Conservation (phyloP, 164 flowering plant species). For the Dillenia suffruticosa region DNA sequence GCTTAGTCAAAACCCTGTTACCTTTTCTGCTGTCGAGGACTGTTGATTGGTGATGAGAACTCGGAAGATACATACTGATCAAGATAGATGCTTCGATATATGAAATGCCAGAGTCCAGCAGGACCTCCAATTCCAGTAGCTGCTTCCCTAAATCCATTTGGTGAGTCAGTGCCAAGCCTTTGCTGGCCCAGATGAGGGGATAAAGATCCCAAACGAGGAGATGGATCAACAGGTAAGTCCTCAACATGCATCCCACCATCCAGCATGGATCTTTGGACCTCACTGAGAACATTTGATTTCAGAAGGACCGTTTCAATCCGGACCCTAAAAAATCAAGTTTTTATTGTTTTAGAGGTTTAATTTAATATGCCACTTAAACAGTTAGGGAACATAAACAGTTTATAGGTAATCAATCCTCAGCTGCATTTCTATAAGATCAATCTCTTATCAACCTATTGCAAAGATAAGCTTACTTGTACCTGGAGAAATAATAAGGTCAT, state of each 20-base stretch:
- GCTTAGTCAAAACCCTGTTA: slow-evolving; percentile 12
- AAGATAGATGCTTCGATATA: slow-evolving; percentile 85
- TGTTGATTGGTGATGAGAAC: slow-evolving; percentile 75
- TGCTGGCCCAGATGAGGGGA: slow-evolving; percentile 63
- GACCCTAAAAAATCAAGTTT: slow-evolving; percentile 42
- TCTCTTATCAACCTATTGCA: too few species aligned
- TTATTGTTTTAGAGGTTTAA: background rate
- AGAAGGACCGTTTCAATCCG: slow-evolving; percentile 79
- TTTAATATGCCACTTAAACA: too few species aligned
- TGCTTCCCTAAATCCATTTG: slow-evolving; percentile 33
- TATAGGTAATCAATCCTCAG: too few species aligned
- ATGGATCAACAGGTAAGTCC: slow-evolving; percentile 71
- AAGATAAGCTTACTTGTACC: too few species aligned
- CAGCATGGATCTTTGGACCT: slow-evolving; percentile 80
- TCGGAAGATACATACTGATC: slow-evolving; percentile 98
- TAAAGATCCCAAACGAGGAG: slow-evolving; percentile 44
- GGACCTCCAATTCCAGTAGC: slow-evolving; percentile 74
- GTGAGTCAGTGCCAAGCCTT: slow-evolving; percentile 39
- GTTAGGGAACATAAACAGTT: too few species aligned
- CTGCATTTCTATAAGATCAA: too few species aligned
- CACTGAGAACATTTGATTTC: slow-evolving; percentile 92
- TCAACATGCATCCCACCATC: slow-evolving; percentile 95
- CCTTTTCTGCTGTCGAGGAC: slow-evolving; percentile 78
- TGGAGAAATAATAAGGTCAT: background rate
- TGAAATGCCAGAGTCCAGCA: slow-evolving; percentile 96